These are phyloP conservation scores for Inga laurina DNA, from an alignment of 306 rosid genomes.

Conservation along the genomic window DNA sequence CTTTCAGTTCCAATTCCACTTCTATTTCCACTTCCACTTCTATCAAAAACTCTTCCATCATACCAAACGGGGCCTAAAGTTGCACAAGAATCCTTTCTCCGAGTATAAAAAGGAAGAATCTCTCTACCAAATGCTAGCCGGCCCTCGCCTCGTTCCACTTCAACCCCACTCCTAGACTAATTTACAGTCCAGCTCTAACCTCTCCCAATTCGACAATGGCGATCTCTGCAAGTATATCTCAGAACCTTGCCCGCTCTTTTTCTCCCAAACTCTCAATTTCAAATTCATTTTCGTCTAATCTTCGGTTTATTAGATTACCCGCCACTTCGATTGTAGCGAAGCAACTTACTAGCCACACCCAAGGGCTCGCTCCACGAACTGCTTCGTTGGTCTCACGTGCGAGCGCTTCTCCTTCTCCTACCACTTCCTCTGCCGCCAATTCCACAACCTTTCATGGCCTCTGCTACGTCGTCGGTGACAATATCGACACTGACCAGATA, in stretches of 20 bases:
- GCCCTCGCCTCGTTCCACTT: background rate
- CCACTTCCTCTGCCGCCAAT: conserved; percentile 31
- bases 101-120: background rate
- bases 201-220: conserved; percentile 47
- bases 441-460: conserved; percentile 72
- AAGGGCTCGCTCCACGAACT: conserved; percentile 6
- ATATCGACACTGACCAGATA: conserved; percentile 96
- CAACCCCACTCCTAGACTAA: background rate
- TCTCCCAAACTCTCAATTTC: conserved; percentile 30
- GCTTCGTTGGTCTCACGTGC: conserved; percentile 38
- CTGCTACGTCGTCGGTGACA: conserved; percentile 90
- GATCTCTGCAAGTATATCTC: conserved; percentile 43
- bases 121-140: background rate
- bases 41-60: too few relatives aligned
- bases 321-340: conserved; percentile 1
- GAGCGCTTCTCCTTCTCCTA: conserved; percentile 27
- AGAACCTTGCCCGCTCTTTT: conserved; percentile 47
- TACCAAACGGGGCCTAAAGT: too few relatives aligned
- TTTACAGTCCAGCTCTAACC: background rate
- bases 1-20: too few relatives aligned
- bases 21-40: too few relatives aligned
- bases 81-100: background rate
- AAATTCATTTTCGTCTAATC: conserved; percentile 5
- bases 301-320: conserved; percentile 44
- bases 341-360: conserved; percentile 1